Evolutionary conservation across 2,329 filamentous ascomycete species (phyloP).

Genomic region (Colletotrichum orbiculare): DNA sequence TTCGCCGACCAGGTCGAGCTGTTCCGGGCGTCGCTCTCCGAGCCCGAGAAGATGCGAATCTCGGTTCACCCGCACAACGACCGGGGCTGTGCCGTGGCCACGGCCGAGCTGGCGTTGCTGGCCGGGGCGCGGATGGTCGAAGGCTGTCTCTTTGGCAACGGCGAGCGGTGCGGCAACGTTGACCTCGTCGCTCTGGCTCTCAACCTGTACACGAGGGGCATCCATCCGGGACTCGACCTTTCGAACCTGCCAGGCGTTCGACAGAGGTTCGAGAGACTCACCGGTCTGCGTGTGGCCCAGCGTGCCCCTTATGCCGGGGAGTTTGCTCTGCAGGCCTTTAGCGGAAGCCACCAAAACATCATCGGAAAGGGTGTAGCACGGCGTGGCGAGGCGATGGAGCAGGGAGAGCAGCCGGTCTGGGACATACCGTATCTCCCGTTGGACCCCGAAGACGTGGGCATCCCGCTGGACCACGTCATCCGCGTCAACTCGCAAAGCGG

Average conservation of each 20-base stretch:
- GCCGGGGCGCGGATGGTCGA: slow-evolving; percentile 18
- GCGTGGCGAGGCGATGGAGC: slow-evolving; percentile 5
- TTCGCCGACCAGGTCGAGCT: slow-evolving; percentile 21
- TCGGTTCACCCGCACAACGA: slow-evolving; percentile 14
- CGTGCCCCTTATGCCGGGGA: slow-evolving; percentile 20
- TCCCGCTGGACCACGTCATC: slow-evolving; percentile 13
- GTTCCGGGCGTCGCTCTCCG: slow-evolving; percentile 1
- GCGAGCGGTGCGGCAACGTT: slow-evolving; percentile 19
- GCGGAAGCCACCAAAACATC: slow-evolving; percentile 21
- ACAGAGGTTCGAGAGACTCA: slow-evolving; percentile 10
- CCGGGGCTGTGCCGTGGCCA: slow-evolving; percentile 7
- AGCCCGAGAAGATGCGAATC: slow-evolving; percentile 14
- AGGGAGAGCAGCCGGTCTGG: neutral
- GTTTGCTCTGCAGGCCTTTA: slow-evolving; percentile 19
- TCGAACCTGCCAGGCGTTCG: slow-evolving; percentile 12
- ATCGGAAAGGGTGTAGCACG: slow-evolving; percentile 14
- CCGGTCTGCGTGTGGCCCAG: neutral
- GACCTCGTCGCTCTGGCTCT: slow-evolving; percentile 17
- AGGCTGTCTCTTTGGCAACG: slow-evolving; percentile 23
- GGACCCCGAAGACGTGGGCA: slow-evolving; percentile 13
- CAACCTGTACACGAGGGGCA: slow-evolving; percentile 10
- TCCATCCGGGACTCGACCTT: slow-evolving; percentile 13
- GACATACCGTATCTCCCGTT: slow-evolving; percentile 23
- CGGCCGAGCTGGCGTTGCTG: slow-evolving; percentile 16
- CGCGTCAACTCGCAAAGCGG: slow-evolving; percentile 18